phyloP scores from a whole-genome alignment of 176 grass and related monocot species.

The Dactylis glomerata region DNA sequence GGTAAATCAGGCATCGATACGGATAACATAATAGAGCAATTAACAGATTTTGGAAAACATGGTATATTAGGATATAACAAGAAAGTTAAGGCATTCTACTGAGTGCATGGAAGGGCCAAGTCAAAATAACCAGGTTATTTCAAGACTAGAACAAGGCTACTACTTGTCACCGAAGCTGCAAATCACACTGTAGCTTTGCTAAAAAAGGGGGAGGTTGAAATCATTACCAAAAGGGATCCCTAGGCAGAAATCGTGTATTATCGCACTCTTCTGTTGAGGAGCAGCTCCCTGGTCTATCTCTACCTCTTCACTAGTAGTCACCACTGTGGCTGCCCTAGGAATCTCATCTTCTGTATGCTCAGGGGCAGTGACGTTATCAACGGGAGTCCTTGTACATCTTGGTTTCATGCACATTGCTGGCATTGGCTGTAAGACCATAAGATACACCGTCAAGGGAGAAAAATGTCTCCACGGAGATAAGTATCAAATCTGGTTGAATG shows the following conservation, averaged over 20 bases:
- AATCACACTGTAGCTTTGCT: neutral
- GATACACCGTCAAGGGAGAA: conserved; percentile 13
- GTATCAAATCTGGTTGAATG: neutral
- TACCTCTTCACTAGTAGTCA: conserved; percentile 28
- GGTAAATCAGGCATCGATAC: neutral
- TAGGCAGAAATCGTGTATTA: conserved; percentile 94
- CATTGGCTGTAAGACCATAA: conserved; percentile 39
- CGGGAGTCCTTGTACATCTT: conserved; percentile 35
- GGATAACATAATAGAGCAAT: conserved; percentile 5
- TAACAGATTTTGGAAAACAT: neutral
- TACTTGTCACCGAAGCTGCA: conserved; percentile 17
- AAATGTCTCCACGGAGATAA: conserved; percentile 3
- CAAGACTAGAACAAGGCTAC: neutral
- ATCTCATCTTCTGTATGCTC: conserved; percentile 47
- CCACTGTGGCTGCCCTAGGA: conserved; percentile 27
- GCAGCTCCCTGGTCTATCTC: conserved; percentile 32
- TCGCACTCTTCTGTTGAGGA: conserved; percentile 58
- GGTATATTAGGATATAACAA: neutral
- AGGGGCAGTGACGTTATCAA: conserved; percentile 32
- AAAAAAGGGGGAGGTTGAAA: conserved; percentile 11
- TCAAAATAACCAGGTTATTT: neutral
- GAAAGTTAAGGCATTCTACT: neutral
- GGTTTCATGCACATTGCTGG: conserved; percentile 46
- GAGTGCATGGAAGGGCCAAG: conserved; percentile 5
- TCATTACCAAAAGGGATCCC: conserved; percentile 94